Conservation (phyloP, 176 grass and related monocot species). For the Oryza officinalis region DNA sequence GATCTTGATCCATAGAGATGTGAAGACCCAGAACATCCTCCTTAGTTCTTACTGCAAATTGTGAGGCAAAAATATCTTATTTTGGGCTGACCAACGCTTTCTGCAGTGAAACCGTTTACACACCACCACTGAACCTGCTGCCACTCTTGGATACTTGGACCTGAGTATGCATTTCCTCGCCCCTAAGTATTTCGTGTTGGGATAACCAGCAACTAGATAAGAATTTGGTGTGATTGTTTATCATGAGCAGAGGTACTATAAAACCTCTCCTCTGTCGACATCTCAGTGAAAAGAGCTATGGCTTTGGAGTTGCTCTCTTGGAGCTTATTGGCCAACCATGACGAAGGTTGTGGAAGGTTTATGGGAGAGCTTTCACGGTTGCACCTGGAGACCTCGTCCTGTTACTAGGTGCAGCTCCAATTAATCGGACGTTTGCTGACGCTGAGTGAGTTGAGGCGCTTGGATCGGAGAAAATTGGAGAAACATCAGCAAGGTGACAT, state of each 20-base stretch:
- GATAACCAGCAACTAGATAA: too few relatives aligned
- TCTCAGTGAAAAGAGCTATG: slow-evolving; percentile 39
- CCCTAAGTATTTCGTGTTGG: too few relatives aligned
- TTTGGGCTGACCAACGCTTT: slow-evolving; percentile 26
- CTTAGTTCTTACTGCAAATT: slow-evolving; percentile 10
- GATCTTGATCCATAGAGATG: slow-evolving; percentile 29
- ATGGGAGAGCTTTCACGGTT: slow-evolving; percentile 11
- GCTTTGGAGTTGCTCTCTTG: slow-evolving; percentile 24
- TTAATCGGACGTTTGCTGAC: not conserved
- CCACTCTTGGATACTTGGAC: slow-evolving; percentile 25
- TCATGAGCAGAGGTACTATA: slow-evolving; percentile 9
- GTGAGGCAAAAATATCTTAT: slow-evolving; percentile 9
- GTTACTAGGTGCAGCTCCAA: too few relatives aligned
- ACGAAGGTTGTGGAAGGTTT: slow-evolving; percentile 9
- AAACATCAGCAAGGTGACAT: not conserved
- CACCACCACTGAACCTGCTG: not conserved
- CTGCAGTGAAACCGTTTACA: slow-evolving; percentile 3
- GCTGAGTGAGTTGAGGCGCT: not conserved
- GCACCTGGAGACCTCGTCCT: too few relatives aligned
- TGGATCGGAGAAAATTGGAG: not conserved
- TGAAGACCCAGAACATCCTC: slow-evolving; percentile 30
- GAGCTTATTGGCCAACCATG: slow-evolving; percentile 38
- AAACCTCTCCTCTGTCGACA: not conserved
- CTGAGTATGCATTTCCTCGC: not conserved
- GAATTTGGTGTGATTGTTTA: too few relatives aligned